These are phyloP conservation scores for Penicillium odoratum DNA, from an alignment of 495 filamentous ascomycete species.

Conservation along the genomic window DNA sequence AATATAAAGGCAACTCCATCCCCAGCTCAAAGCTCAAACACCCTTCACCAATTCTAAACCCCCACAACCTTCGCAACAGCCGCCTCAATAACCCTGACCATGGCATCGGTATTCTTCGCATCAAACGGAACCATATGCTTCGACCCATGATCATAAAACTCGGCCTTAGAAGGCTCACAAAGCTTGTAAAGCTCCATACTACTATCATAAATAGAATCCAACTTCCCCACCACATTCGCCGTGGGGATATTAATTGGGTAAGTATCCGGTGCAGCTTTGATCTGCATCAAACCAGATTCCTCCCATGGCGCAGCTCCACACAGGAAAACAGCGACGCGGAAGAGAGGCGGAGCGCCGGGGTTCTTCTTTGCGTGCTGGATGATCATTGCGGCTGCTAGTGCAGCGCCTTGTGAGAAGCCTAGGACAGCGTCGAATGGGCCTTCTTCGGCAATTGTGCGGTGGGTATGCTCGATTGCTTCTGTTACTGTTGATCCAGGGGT, in stretches of 20 bases:
- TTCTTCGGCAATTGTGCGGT: conserved; percentile 31
- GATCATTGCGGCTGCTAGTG: conserved; percentile 38
- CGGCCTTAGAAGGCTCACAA: conserved; percentile 37
- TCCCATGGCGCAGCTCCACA: conserved; percentile 36
- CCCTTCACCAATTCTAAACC: not conserved
- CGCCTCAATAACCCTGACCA: conserved; percentile 33
- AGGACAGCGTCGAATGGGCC: conserved; percentile 51
- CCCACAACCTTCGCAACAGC: conserved; percentile 28
- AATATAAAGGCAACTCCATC: not conserved
- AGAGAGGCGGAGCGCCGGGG: conserved; percentile 28
- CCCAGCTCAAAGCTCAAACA: not conserved
- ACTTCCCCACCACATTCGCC: conserved; percentile 40
- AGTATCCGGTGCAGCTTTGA: conserved; percentile 17
- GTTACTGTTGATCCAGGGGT: conserved; percentile 28
- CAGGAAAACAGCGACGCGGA: conserved; percentile 46
- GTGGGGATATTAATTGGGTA: conserved; percentile 38
- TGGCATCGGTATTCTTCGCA: conserved; percentile 34
- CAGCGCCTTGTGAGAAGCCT: conserved; percentile 48
- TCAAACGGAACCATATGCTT: conserved; percentile 46
- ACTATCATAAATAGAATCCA: conserved; percentile 30
- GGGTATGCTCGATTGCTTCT: conserved; percentile 35
- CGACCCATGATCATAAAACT: conserved; percentile 40
- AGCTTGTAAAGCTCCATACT: conserved; percentile 34
- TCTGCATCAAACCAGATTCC: conserved; percentile 18
- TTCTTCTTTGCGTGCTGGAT: conserved; percentile 34